Conservation (phyloP, 352 stramenopile genomes). For the Globisporangium apiculatum region DNA sequence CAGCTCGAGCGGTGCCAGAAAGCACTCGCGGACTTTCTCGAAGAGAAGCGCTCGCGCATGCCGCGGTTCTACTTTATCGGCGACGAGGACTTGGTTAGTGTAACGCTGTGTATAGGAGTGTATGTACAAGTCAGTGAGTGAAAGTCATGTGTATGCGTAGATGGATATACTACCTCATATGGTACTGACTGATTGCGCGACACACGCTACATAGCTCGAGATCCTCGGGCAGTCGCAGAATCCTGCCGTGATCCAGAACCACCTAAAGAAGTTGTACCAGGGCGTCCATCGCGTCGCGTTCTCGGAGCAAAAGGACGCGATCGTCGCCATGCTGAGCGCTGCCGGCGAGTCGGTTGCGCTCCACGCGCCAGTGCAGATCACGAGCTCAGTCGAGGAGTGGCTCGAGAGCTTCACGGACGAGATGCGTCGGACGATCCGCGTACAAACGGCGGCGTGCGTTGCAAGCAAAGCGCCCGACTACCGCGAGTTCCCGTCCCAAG, state of each 20-base stretch:
- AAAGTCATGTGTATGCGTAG: too few species aligned
- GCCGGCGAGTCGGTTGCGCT: constrained; percentile 82
- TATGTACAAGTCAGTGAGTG: too few species aligned
- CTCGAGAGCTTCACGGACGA: constrained; percentile 88
- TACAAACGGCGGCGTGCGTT: constrained; percentile 73
- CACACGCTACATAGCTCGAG: constrained; percentile 44
- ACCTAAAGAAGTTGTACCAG: constrained; percentile 96
- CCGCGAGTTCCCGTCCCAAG: constrained; percentile 85
- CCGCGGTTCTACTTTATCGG: constrained; percentile 97
- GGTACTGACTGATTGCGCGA: too few species aligned
- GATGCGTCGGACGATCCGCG: constrained; percentile 87
- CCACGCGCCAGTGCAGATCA: constrained; percentile 78
- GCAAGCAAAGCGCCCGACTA: constrained; percentile 76
- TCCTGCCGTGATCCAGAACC: constrained; percentile 89
- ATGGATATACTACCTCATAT: too few species aligned
- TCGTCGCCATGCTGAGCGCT: constrained; percentile 85
- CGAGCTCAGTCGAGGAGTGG: constrained; percentile 91
- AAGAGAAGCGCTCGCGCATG: constrained; percentile 90
- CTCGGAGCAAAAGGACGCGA: constrained; percentile 69
- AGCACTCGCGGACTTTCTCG: constrained; percentile 91
- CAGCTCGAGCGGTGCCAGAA: constrained; percentile 94
- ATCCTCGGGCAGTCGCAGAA: constrained; percentile 93
- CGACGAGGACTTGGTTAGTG: constrained; percentile 84
- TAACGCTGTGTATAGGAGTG: too few species aligned
- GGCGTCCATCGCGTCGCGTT: constrained; percentile 91